Evolutionary conservation across 2,329 filamentous ascomycete species (phyloP).

Genomic region (Samsoniella hepiali): DNA sequence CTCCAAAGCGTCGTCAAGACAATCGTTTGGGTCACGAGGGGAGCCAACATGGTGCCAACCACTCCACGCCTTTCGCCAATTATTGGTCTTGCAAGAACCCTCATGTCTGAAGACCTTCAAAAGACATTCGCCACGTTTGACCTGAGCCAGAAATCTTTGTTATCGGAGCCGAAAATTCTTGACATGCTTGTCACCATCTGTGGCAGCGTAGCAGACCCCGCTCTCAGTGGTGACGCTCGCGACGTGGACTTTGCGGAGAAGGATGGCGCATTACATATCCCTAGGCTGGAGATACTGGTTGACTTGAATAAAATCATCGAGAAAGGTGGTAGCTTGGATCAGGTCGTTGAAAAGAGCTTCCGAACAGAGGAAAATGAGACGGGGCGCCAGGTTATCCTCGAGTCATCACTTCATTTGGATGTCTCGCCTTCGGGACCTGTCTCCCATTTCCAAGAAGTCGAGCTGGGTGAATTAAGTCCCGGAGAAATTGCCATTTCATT

Average conservation of each 20-base stretch:
- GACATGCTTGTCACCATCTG: constrained; percentile 28
- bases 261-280: constrained; percentile 38
- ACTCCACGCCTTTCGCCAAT: constrained; percentile 40
- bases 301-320: constrained; percentile 46
- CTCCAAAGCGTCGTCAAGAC: constrained; percentile 37
- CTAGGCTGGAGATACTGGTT: constrained; percentile 41
- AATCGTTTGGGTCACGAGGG: constrained; percentile 47
- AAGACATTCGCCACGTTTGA: constrained; percentile 45
- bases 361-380: constrained; percentile 1
- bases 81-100: constrained; percentile 44
- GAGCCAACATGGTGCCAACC: constrained; percentile 36
- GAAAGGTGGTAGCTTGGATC: constrained; percentile 21
- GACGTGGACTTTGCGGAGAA: constrained; percentile 46
- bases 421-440: background rate
- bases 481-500: constrained; percentile 42
- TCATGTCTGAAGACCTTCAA: constrained; percentile 48
- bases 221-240: constrained; percentile 19
- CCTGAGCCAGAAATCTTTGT: constrained; percentile 26
- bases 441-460: background rate
- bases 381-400: background rate
- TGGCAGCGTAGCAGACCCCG: constrained; percentile 24
- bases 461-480: constrained; percentile 23
- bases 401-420: background rate
- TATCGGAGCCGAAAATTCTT: constrained; percentile 20
- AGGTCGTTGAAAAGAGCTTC: constrained; percentile 24